Percentiles rank a stretch among this genome's conserved stretches.
These are phyloP conservation scores for Globisporangium cylindrosporum DNA, from an alignment of 352 stramenopile genomes.

Conservation along the genomic window DNA sequence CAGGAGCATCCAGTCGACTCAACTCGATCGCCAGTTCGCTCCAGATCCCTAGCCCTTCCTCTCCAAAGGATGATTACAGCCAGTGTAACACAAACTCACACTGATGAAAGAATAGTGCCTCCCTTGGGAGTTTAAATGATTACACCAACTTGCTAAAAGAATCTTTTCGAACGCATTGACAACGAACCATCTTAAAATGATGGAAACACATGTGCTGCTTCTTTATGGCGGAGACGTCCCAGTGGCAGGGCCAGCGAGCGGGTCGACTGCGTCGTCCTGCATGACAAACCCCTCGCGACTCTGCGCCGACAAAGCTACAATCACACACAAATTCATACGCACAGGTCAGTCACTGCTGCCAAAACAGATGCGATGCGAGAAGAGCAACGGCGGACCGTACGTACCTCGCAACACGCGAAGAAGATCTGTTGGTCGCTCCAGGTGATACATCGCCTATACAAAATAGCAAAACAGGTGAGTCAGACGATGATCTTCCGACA, in stretches of 20 bases:
- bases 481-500: background rate
- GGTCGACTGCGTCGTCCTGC: slow-evolving; percentile 16
- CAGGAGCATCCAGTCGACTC: background rate
- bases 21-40: background rate
- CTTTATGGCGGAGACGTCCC: background rate
- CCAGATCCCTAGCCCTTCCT: background rate
- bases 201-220: background rate
- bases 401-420: slow-evolving; percentile 55
- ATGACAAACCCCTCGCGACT: slow-evolving; percentile 45
- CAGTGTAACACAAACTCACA: background rate
- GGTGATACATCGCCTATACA: slow-evolving; percentile 63
- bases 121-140: background rate
- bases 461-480: slow-evolving; percentile 1
- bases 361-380: slow-evolving; percentile 5
- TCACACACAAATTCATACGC: background rate
- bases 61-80: background rate
- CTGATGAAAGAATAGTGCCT: background rate
- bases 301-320: slow-evolving; percentile 47
- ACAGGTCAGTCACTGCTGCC: background rate
- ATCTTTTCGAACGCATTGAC: background rate
- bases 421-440: slow-evolving; percentile 60
- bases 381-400: slow-evolving; percentile 24
- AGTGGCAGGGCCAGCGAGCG: slow-evolving; percentile 1
- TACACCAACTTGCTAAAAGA: background rate
- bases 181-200: slow-evolving; percentile 4